Conservation (phyloP, 495 filamentous ascomycete genomes). For the Lepidopterella palustris region DNA sequence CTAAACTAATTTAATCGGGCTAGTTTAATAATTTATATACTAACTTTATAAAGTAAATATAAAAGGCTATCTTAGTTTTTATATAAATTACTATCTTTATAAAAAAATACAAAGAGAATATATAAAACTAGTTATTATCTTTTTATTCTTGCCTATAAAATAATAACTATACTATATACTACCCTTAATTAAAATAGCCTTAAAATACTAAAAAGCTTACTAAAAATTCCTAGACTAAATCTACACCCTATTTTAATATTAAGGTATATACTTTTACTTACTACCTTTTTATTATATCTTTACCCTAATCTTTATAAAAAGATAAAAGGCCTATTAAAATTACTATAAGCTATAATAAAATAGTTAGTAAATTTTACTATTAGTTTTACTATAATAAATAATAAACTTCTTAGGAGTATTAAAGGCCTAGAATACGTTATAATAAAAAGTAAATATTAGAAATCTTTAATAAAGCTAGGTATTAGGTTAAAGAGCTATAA, state of each 20-base stretch:
- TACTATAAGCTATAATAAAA: constrained; percentile 11
- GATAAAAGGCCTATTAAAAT: constrained; percentile 2
- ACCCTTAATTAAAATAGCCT: constrained; percentile 8
- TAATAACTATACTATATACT: constrained; percentile 10
- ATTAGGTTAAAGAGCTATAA: constrained; percentile 6
- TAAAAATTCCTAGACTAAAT: constrained; percentile 6
- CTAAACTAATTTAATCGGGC: too few species aligned
- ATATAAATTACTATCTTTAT: constrained; percentile 10
- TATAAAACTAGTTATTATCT: constrained; percentile 4
- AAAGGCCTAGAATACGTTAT: constrained; percentile 17
- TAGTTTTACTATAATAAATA: constrained; percentile 10
- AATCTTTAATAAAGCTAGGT: constrained; percentile 15
- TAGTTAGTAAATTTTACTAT: constrained; percentile 3
- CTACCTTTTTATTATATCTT: constrained; percentile 6
- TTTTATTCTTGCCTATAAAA: constrained; percentile 12
- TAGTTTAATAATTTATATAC: too few species aligned
- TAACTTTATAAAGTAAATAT: neutral
- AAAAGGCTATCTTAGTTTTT: constrained; percentile 11
- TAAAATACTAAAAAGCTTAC: constrained; percentile 3
- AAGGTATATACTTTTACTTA: constrained; percentile 11
- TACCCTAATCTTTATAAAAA: constrained; percentile 3
- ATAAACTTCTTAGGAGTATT: constrained; percentile 11
- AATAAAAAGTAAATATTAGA: constrained; percentile 7
- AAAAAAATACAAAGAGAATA: constrained; percentile 10
- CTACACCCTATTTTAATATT: constrained; percentile 6